Percentiles rank a stretch among this genome's conserved stretches.
Evolutionary conservation across 139 green algal genomes (phyloP).

Genomic region (Deuterostichococcus epilithicus): DNA sequence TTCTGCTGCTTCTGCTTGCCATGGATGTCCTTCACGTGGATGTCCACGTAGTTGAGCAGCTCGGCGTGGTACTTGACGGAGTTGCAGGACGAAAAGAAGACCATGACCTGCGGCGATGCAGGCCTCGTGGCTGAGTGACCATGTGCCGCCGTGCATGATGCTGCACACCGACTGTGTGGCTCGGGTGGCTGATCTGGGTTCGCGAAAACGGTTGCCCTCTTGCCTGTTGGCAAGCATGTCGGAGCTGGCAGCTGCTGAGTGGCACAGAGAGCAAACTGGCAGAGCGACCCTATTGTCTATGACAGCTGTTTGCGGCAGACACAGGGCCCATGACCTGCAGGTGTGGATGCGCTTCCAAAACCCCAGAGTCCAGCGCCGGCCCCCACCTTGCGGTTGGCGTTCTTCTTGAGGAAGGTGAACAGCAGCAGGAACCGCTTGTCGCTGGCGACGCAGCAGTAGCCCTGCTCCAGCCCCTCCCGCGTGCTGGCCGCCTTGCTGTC

Average conservation of each 20-base stretch:
- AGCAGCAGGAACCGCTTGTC: slow-evolving; percentile 95
- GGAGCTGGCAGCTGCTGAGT: no score
- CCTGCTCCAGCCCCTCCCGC: slow-evolving; percentile 85
- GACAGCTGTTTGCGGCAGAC: background rate
- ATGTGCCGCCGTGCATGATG: no score
- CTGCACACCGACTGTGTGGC: no score
- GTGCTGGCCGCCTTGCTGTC: slow-evolving; percentile 70
- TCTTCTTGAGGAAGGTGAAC: slow-evolving; percentile 99
- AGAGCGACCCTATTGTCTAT: no score
- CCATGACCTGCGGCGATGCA: slow-evolving; percentile 77
- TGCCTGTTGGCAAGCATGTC: no score
- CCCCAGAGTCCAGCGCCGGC: no score
- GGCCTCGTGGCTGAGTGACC: no score
- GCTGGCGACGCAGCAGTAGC: slow-evolving; percentile 88
- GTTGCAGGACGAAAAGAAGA: slow-evolving; percentile 96
- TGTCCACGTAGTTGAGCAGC: slow-evolving; percentile 99
- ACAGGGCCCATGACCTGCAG: background rate
- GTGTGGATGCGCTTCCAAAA: no score
- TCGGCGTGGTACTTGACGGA: slow-evolving; percentile 95
- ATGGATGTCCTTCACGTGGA: slow-evolving; percentile 89
- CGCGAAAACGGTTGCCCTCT: no score
- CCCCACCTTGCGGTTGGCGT: slow-evolving; percentile 92
- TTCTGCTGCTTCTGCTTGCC: slow-evolving; percentile 99
- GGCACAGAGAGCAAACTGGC: no score
- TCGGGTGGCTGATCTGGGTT: no score